Evolutionary conservation across 495 filamentous ascomycete genomes (phyloP).

Genomic region (Neurospora tetraspora): DNA sequence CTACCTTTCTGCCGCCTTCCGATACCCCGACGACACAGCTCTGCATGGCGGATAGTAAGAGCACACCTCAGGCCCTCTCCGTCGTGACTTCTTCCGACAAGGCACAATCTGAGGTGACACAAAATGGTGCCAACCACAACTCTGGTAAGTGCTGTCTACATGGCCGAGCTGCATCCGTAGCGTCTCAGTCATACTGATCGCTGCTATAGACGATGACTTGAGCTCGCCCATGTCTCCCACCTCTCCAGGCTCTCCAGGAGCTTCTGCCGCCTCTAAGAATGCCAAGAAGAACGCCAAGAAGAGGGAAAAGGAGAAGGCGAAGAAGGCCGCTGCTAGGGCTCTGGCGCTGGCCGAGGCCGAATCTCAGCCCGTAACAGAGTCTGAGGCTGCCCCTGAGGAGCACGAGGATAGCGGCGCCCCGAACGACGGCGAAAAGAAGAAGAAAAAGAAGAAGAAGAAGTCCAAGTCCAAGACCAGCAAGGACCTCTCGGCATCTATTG

Average conservation of each 20-base stretch:
- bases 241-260: not conserved
- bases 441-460: conserved; percentile 3
- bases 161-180: not conserved
- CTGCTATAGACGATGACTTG: conserved; percentile 1
- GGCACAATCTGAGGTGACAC: conserved; percentile 23
- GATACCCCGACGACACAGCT: conserved; percentile 13
- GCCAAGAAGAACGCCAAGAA: conserved; percentile 19
- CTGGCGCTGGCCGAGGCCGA: not conserved
- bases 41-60: conserved; percentile 37
- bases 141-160: not conserved
- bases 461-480: conserved; percentile 1
- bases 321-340: conserved; percentile 8
- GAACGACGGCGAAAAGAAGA: not conserved
- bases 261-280: not conserved
- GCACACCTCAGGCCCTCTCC: conserved; percentile 25
- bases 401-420: not conserved
- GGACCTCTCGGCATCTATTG: not conserved
- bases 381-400: conserved; percentile 4
- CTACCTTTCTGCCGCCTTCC: conserved; percentile 19
- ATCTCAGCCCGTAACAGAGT: conserved; percentile 8
- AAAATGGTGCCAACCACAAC: conserved; percentile 6
- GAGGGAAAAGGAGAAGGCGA: conserved; percentile 15
- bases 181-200: not conserved
- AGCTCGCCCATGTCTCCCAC: conserved; percentile 1
- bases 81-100: conserved; percentile 28